Evolutionary conservation across 1,139 yeast genomes (phyloP), one percentile per base, ranked within the genome.

Genomic region (Citeromyces hawaiiensis): DNA sequence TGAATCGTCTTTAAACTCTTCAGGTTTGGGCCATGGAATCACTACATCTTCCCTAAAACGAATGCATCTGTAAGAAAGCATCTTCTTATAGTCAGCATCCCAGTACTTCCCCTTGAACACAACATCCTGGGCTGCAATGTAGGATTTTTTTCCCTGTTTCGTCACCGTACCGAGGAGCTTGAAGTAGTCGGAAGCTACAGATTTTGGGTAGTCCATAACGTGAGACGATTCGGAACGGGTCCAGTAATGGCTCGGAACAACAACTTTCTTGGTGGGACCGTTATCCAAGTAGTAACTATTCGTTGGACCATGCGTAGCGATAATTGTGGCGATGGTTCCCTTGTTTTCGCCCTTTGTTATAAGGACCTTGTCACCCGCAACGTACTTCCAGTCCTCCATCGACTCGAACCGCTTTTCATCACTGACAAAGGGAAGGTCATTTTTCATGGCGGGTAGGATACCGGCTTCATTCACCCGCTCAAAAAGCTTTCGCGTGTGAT

Each of bases 1-100:
- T 11, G 59, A 59, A 39, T 82, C 85, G 42, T 77, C 83, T 47
- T 70, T 71, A n/a, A 64, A 61, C 7, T 69, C 66, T 31, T 76
- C 79, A 2, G 94, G 94, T 47, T 75, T 71, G 36, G 97, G 97
- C 94, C 95, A 88, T 42, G 97, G 96, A 40, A 88, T 76, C 38
- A 76, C 74, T 42, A 85, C 63, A 38, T 71, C 67, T 35, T 73
- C 72, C 30, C 64, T 63, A 50, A 85, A 87, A 48, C 70, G 74
- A 13, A 88, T 86, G 47, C 75, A 72, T 60, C 97, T 74, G 46
- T 72, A 72, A 17, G 94, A 94, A 64, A 86, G 63, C 68, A 82
- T 72, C 53, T 69, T 67, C 56, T 78, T 80, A 57, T 81, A 78
- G 48, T 82, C 75, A 39, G 73, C 75, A 55, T 87, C 95, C 57